Evolutionary conservation across 148 eudicot genomes (phyloP).

Genomic region (Rhododendron simsii): DNA sequence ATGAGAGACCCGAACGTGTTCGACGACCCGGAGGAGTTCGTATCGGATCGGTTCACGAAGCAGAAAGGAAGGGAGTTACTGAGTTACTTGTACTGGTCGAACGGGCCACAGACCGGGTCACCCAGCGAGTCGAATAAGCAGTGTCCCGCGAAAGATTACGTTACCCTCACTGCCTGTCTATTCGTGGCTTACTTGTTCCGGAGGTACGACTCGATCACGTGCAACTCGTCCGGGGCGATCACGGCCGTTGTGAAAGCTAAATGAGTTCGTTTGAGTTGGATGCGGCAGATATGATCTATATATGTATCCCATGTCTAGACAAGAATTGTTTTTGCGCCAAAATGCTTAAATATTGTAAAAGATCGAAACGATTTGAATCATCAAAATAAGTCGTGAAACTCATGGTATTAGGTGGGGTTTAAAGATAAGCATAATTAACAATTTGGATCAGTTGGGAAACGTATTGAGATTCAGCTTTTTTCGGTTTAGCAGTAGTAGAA

Average conservation of each 20-base stretch:
- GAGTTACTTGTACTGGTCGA: conserved; percentile 77
- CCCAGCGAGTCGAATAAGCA: conserved; percentile 64
- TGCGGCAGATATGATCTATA: neutral
- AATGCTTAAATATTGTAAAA: too few relatives aligned
- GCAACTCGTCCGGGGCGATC: conserved; percentile 40
- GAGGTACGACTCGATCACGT: conserved; percentile 57
- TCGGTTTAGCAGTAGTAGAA: too few relatives aligned
- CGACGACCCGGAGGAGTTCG: conserved; percentile 59
- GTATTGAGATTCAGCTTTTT: too few relatives aligned
- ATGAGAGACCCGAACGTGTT: conserved; percentile 78
- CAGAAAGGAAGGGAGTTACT: conserved; percentile 49
- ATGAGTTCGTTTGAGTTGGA: neutral
- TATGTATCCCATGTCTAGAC: too few relatives aligned
- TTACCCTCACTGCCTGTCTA: conserved; percentile 55
- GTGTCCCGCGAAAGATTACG: conserved; percentile 65
- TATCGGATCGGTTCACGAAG: conserved; percentile 46
- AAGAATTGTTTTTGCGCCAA: too few relatives aligned
- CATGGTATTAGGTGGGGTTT: too few relatives aligned
- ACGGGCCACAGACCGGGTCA: conserved; percentile 70
- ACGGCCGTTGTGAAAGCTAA: conserved; percentile 37
- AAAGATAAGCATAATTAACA: too few relatives aligned
- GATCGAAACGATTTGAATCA: too few relatives aligned
- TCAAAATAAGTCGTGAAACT: too few relatives aligned
- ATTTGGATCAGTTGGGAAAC: too few relatives aligned
- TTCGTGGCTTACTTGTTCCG: conserved; percentile 59